Evolutionary conservation across 2,329 filamentous ascomycete species (phyloP).

Genomic region (Zasmidium citrigriseum): DNA sequence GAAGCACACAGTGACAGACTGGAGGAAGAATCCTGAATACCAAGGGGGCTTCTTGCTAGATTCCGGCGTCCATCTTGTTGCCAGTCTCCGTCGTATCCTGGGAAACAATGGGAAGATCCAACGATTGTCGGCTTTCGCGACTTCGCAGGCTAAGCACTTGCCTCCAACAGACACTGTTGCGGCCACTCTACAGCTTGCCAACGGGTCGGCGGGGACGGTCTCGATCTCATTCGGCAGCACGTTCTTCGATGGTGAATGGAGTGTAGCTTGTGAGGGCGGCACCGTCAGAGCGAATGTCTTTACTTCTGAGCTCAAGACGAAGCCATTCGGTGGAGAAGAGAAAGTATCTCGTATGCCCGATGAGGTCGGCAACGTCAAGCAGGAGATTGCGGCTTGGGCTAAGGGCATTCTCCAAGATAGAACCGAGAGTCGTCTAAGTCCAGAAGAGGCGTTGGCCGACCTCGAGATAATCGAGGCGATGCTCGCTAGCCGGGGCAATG

Average conservation of each 20-base stretch:
- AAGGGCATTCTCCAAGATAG: conserved; percentile 52
- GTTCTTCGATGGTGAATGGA: conserved; percentile 56
- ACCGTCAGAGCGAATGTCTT: conserved; percentile 48
- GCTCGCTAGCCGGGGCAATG: conserved; percentile 33
- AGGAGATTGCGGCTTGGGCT: conserved; percentile 64
- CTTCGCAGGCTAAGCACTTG: conserved; percentile 57
- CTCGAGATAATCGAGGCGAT: conserved; percentile 57
- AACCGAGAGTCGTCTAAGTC: conserved; percentile 53
- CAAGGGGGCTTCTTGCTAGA: conserved; percentile 78
- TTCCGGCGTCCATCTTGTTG: conserved; percentile 72
- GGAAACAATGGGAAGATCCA: conserved; percentile 46
- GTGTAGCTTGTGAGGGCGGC: conserved; percentile 60
- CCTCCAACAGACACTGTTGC: conserved; percentile 68
- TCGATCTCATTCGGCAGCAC: conserved; percentile 60
- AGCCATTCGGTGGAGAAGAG: conserved; percentile 26
- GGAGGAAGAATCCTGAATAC: conserved; percentile 69
- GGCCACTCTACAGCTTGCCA: conserved; percentile 56
- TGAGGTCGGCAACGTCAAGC: conserved; percentile 54
- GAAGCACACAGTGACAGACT: conserved; percentile 59
- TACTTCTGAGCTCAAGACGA: conserved; percentile 29
- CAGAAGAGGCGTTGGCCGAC: conserved; percentile 62
- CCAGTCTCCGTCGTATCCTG: conserved; percentile 63
- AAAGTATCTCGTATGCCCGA: conserved; percentile 48
- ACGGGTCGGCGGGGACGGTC: conserved; percentile 59
- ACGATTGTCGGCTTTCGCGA: conserved; percentile 57